Percentiles rank a stretch among this genome's conserved stretches.
Evolutionary conservation across 192 early-diverging fungal genomes (phyloP).

Genomic region (Entophlyctis luteolus): DNA sequence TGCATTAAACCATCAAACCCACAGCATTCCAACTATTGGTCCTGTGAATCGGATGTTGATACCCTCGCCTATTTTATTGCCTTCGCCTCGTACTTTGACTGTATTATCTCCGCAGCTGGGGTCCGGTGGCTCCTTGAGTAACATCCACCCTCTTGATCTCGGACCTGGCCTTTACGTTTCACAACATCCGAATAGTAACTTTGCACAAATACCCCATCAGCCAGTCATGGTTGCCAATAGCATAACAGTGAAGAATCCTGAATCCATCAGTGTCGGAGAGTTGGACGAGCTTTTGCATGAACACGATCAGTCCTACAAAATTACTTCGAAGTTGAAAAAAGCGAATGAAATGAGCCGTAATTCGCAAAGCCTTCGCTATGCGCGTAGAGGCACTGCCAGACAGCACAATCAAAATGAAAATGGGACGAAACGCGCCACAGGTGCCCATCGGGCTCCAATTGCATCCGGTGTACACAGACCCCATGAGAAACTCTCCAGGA

Average conservation of each 20-base stretch:
- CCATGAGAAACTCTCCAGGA: no score
- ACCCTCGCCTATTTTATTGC: conserved; percentile 23
- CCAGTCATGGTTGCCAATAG: neutral
- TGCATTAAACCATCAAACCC: neutral
- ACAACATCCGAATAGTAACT: neutral
- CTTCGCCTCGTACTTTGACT: neutral
- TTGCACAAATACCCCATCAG: neutral
- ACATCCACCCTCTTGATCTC: conserved; percentile 11
- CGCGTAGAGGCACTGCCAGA: no score
- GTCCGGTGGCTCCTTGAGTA: neutral
- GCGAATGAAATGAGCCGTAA: no score
- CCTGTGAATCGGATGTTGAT: conserved; percentile 1
- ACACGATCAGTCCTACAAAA: neutral
- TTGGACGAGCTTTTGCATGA: conserved; percentile 20
- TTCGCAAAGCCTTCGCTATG: no score
- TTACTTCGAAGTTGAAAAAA: neutral
- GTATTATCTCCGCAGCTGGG: conserved; percentile 16
- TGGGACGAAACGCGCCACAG: no score
- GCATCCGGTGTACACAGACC: no score
- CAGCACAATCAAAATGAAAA: no score
- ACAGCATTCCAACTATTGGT: neutral
- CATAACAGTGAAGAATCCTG: conserved; percentile 9
- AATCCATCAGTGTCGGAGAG: conserved; percentile 20
- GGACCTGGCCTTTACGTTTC: conserved; percentile 11
- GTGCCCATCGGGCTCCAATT: no score